Evolutionary conservation across 805 yeast genomes (phyloP).

Genomic region (Cyberlindnera xishuangbannaensis): DNA sequence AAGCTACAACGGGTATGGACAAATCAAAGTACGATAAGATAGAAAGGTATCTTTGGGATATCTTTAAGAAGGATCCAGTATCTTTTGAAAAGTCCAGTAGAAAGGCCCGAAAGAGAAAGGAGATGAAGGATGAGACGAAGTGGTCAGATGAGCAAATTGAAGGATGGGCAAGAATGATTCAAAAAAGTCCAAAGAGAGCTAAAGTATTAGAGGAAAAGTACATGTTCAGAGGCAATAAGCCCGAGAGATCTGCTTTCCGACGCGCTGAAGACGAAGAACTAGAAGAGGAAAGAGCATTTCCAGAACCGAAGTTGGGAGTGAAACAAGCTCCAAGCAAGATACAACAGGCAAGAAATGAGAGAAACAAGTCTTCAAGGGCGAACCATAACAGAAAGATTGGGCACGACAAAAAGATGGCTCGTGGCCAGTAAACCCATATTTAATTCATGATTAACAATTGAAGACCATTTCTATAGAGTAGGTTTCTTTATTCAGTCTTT

Average conservation of each 20-base stretch:
- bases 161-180: conserved; percentile 83
- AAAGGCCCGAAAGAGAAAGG: conserved; percentile 43
- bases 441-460: neutral
- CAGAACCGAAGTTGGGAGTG: conserved; percentile 3
- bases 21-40: conserved; percentile 30
- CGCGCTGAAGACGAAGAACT: conserved; percentile 10
- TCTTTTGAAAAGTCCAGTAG: conserved; percentile 46
- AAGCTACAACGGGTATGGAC: conserved; percentile 21
- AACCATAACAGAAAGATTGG: conserved; percentile 64
- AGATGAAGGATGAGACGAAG: conserved; percentile 43
- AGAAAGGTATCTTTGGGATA: conserved; percentile 53
- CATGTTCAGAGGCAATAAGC: conserved; percentile 40
- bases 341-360: conserved; percentile 41
- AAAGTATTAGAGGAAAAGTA: conserved; percentile 57
- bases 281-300: conserved; percentile 1
- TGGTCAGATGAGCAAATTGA: conserved; percentile 93
- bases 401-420: conserved; percentile 48
- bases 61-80: conserved; percentile 45
- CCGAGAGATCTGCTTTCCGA: conserved; percentile 22
- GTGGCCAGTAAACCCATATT: conserved; percentile 6
- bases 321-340: conserved; percentile 22
- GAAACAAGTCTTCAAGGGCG: conserved; percentile 49
- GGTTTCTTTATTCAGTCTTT: no score
- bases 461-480: neutral
- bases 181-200: conserved; percentile 57